Base-by-base conservation (phyloP, 345 rosid genomes). In the Streptanthus diversifolius region DNA sequence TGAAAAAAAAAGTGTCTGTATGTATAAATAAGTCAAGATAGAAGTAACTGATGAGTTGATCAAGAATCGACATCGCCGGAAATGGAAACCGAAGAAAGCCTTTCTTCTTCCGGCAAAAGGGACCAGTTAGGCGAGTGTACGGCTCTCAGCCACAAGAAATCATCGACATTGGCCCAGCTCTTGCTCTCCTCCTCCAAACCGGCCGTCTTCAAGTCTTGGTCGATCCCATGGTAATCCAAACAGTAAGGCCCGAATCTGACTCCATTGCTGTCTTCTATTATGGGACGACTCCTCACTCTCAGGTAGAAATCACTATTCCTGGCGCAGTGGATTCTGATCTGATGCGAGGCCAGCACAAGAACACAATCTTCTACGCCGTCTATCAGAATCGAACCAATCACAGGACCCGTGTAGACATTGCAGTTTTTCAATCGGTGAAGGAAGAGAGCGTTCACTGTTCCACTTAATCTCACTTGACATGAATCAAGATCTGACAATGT, bases 71-170 rank as follows among this genome's bases (percentile, higher is more conserved):
- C 72, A 9, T 45, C 36, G 5, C 53, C 47, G 22, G 75, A 73
- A 12, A 86, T 49, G 22, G 68, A 75, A 76, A 90, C 55, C 9
- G 44, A 57, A 21, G 71, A 80, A 63, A 82, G 8, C 80, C 93
- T 83, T 74, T 85, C 82, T 35, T 80, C 80, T 66, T 78, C 84
- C 10, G 87, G 97, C 66, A 92, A 67, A 63, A 88, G 60, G 1
- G 85, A 88, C 98, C 98, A 92, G 61, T 86, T 92, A 0, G 96
- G 98, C 0, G 95, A 86, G 55, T 86, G 90, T 19, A 86, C 81
- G 10, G 95, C 97, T 80, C 87, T 84, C 60, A 93, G 45, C 97
- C 98, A 93, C 85, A 82, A 79, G 72, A 93, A 93, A 81, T 93
- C 97, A 83, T 91, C 97, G 12, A 89, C 96, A 81, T 81, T 84